These are phyloP conservation scores for Yamagishiella unicocca DNA, from an alignment of 139 green algal species.

Conservation along the genomic window DNA sequence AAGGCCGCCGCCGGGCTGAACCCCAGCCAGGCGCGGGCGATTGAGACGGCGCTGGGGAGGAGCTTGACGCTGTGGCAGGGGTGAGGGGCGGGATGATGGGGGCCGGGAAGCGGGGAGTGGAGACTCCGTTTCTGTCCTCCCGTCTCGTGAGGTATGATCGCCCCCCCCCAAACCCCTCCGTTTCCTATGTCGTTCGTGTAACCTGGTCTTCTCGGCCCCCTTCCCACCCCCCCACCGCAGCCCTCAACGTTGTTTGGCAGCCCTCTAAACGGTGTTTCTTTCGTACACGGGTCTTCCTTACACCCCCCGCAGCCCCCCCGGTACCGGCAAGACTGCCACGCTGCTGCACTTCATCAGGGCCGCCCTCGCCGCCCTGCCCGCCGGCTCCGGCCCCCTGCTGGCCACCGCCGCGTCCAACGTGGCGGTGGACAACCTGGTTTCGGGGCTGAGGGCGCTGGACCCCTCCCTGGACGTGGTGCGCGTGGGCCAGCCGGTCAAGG, in stretches of 20 bases:
- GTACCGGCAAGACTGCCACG: conserved; percentile 75
- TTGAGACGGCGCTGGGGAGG: conserved; percentile 58
- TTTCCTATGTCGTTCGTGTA: too few species aligned
- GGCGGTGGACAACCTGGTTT: conserved; percentile 78
- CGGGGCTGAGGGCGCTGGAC: conserved; percentile 54
- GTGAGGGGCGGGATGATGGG: neutral
- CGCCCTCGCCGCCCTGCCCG: conserved; percentile 35
- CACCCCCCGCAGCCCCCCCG: conserved; percentile 57
- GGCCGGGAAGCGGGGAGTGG: neutral
- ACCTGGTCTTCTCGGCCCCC: too few species aligned
- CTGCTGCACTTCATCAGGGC: conserved; percentile 62
- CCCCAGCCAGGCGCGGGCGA: conserved; percentile 57
- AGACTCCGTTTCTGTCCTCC: neutral
- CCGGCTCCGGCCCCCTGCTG: conserved; percentile 52
- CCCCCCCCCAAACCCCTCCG: too few species aligned
- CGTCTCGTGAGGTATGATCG: too few species aligned
- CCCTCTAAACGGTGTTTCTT: too few species aligned
- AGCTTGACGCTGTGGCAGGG: conserved; percentile 77
- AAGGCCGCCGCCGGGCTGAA: conserved; percentile 49
- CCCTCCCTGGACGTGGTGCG: conserved; percentile 57
- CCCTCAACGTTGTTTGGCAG: too few species aligned
- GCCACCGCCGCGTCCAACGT: conserved; percentile 73
- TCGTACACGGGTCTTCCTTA: too few species aligned
- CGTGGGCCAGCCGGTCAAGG: conserved; percentile 73
- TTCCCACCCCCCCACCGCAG: too few species aligned